phyloP scores from a whole-genome alignment of 768 basidiomycete species.

The Tricholoma saponaceum region DNA sequence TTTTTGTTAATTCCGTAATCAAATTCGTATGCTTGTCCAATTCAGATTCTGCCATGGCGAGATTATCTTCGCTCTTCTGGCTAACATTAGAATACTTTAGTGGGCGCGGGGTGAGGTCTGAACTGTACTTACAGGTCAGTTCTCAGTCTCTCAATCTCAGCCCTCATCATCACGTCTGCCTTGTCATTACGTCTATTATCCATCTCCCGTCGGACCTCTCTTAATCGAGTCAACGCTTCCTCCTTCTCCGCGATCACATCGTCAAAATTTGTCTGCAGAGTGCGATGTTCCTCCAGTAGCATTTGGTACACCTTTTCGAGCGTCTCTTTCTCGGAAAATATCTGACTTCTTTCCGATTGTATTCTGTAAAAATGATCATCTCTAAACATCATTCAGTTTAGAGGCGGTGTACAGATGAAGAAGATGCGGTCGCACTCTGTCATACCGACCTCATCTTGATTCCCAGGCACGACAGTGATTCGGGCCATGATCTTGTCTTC shows the following conservation, averaged over 20 bases:
- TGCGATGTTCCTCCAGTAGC: conserved; percentile 71
- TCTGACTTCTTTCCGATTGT: conserved; percentile 73
- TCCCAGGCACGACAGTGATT: conserved; percentile 49
- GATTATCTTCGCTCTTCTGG: conserved; percentile 91
- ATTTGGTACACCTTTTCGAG: conserved; percentile 77
- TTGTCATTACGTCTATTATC: conserved; percentile 65
- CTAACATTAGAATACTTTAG: conserved; percentile 42
- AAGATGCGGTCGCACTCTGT: conserved; percentile 60
- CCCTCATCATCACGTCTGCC: conserved; percentile 70
- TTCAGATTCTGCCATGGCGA: conserved; percentile 77
- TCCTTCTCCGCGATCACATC: conserved; percentile 77
- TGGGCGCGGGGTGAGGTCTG: conserved; percentile 1
- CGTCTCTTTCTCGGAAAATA: conserved; percentile 82
- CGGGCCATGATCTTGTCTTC: conserved; percentile 67
- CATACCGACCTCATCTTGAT: conserved; percentile 58
- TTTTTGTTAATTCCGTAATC: conserved; percentile 70
- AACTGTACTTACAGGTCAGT: conserved; percentile 70
- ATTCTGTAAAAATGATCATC: conserved; percentile 88
- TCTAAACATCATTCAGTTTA: conserved; percentile 31
- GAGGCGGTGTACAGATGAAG: conserved; percentile 4
- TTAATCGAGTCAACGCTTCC: conserved; percentile 61
- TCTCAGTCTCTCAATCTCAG: conserved; percentile 79
- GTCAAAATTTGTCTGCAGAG: conserved; percentile 72
- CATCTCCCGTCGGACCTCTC: conserved; percentile 53
- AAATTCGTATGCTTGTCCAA: conserved; percentile 73